These are phyloP conservation scores for Emmonsiellopsis sp. DNA, from an alignment of 2,329 filamentous ascomycete genomes.

Conservation along the genomic window DNA sequence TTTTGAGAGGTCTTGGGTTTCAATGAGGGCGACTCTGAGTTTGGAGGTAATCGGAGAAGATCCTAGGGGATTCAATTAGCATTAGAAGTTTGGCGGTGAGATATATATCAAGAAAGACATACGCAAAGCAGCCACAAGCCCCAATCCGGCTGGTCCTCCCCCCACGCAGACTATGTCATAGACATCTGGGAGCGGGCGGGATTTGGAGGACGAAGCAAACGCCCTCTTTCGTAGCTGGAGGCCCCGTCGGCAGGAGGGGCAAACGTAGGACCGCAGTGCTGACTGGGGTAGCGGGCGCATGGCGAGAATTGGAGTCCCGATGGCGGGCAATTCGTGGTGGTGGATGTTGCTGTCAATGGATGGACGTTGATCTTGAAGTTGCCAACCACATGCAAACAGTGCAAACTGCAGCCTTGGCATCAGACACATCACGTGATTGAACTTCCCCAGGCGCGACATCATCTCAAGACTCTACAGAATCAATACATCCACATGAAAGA, in stretches of 20 bases:
- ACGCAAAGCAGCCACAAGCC: conserved; percentile 69
- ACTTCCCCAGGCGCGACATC: no score
- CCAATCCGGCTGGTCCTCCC: conserved; percentile 80
- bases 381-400: neutral
- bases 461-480: no score
- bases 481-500: no score
- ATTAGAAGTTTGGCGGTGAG: conserved; percentile 3
- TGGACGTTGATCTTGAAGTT: neutral
- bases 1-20: conserved; percentile 74
- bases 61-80: conserved; percentile 41
- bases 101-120: conserved; percentile 21
- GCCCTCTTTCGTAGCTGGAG: conserved; percentile 17
- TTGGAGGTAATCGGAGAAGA: conserved; percentile 64
- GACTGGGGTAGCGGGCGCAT: conserved; percentile 27
- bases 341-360: neutral
- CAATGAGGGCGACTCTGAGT: conserved; percentile 78
- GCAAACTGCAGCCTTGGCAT: conserved; percentile 4
- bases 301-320: neutral
- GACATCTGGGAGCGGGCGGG: conserved; percentile 51
- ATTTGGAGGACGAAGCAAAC: conserved; percentile 21
- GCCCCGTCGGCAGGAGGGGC: conserved; percentile 28
- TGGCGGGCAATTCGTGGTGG: neutral
- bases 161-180: conserved; percentile 92
- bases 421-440: neutral
- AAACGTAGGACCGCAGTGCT: conserved; percentile 29